Evolutionary conservation across 805 yeast species (phyloP), one percentile per base, ranked within the genome.

Genomic region (Wickerhamomyces mucosus): DNA sequence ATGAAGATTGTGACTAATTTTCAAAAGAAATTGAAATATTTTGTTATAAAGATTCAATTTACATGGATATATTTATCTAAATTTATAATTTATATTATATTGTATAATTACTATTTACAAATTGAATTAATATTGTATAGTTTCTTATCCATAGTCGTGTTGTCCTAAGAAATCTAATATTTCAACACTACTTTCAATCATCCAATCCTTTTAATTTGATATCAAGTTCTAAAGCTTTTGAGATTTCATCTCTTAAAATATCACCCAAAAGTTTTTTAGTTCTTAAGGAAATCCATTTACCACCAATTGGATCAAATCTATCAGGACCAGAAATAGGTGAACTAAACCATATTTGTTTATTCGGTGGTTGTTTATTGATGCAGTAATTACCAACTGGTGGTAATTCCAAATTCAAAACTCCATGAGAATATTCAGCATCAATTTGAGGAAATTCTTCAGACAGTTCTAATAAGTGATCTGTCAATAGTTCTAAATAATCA

Each of bases 311-410:
- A 53, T 92, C 97, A 48, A 74, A 81, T 42, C 81, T 59, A 50
- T 86, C 85, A 6, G 98, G 98, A 0, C 98, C 98, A 7, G 94
- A 80, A 4, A 85, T 50, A 0, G 99, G 99, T 27, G 95, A 81
- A 37, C 94, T 75, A 32, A 89, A 66, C 99, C 99, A 92, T 19
- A 92, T 79, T 55, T 92, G 99, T 57, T 83, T 80, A 58, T 86
- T 92, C 4, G 98, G 96, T 2, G 98, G 98, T 58, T 92, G 97
- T 51, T 86, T 89, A 61, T 92, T 92, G 50, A 92, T 78, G 18
- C 92, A 95, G 51, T 92, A 92, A 0, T 88, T 71, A 2, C 96
- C 97, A 13, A 64, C 61, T 1, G 75, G 70, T 4, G 89, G 83
- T 13, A 82, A 46, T 6, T 65, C 72, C 35, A 92, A 53, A 1